A percentile compares a stretch with the other conserved stretches of the same genome.
Evolutionary conservation across 345 rosid species (phyloP).

Genomic region (Eutrema heterophyllum): DNA sequence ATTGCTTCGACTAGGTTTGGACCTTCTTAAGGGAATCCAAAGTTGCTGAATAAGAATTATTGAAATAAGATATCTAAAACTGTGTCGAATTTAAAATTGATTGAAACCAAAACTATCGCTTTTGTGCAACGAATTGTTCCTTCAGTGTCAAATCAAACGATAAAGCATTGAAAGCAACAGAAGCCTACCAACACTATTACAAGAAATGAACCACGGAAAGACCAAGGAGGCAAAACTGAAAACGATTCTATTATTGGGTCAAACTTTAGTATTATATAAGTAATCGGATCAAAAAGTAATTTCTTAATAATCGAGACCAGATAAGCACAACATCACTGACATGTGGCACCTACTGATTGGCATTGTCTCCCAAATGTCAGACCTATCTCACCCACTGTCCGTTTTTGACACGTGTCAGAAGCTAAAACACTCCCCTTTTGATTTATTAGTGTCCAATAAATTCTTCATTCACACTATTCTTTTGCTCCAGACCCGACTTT

Average conservation of each 20-base stretch:
- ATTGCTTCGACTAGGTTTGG: constrained; percentile 3
- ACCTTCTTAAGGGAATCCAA: neutral
- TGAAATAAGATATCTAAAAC: neutral
- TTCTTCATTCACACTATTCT: constrained; percentile 7
- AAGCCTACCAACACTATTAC: constrained; percentile 24
- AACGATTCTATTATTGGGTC: neutral
- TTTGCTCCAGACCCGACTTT: neutral
- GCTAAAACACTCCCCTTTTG: neutral
- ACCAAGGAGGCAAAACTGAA: neutral
- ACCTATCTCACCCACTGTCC: constrained; percentile 30
- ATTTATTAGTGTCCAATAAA: neutral
- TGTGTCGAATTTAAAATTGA: constrained; percentile 1
- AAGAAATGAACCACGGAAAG: constrained; percentile 6
- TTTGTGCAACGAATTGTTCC: constrained; percentile 13
- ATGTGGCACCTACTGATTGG: constrained; percentile 33
- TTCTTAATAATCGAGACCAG: constrained; percentile 27
- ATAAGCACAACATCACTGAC: constrained; percentile 37
- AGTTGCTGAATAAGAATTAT: neutral
- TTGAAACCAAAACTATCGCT: constrained; percentile 17
- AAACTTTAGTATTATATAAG: neutral
- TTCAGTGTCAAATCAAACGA: constrained; percentile 14
- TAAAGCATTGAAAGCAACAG: constrained; percentile 17
- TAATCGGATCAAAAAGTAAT: constrained; percentile 8
- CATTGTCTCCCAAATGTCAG: constrained; percentile 2
- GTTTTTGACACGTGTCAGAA: constrained; percentile 36